A percentile compares a stretch with the other conserved stretches of the same genome.
These are phyloP conservation scores for Diaporthe sp. DNA, from an alignment of 2,329 filamentous ascomycete species.

Conservation along the genomic window DNA sequence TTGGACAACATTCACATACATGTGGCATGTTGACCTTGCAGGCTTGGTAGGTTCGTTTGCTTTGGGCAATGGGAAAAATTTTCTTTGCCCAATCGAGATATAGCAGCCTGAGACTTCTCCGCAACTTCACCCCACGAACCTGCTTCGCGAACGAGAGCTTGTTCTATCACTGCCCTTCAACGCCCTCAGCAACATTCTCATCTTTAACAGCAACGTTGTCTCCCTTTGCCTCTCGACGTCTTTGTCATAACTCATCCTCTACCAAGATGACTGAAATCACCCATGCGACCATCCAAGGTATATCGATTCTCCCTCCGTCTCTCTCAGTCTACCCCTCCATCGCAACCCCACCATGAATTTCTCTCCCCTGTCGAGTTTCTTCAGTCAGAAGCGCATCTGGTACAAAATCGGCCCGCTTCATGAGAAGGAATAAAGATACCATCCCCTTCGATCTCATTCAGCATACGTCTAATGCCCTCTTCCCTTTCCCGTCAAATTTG, in stretches of 20 bases:
- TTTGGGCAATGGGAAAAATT: constrained; percentile 35
- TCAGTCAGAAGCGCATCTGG: background rate
- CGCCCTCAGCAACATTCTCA: background rate
- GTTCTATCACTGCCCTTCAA: background rate
- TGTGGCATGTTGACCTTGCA: background rate
- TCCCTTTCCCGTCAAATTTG: background rate
- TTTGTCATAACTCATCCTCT: constrained; percentile 27
- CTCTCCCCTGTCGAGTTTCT: background rate
- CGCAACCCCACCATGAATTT: constrained; percentile 37
- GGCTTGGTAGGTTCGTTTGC: constrained; percentile 22
- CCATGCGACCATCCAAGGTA: constrained; percentile 72
- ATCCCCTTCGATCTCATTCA: background rate
- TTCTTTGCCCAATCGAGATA: constrained; percentile 33
- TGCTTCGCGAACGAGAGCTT: constrained; percentile 4
- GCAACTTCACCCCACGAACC: constrained; percentile 35
- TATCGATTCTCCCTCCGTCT: constrained; percentile 46
- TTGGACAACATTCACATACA: background rate
- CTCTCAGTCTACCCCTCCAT: constrained; percentile 44
- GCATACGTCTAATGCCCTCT: background rate
- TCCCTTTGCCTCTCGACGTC: background rate
- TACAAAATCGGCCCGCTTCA: background rate
- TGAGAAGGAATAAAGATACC: background rate
- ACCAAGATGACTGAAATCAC: constrained; percentile 65
- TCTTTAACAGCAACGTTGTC: background rate
- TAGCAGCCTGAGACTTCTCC: constrained; percentile 26